Base-by-base conservation (phyloP, 306 rosid species). In the Castanea mollissima region DNA sequence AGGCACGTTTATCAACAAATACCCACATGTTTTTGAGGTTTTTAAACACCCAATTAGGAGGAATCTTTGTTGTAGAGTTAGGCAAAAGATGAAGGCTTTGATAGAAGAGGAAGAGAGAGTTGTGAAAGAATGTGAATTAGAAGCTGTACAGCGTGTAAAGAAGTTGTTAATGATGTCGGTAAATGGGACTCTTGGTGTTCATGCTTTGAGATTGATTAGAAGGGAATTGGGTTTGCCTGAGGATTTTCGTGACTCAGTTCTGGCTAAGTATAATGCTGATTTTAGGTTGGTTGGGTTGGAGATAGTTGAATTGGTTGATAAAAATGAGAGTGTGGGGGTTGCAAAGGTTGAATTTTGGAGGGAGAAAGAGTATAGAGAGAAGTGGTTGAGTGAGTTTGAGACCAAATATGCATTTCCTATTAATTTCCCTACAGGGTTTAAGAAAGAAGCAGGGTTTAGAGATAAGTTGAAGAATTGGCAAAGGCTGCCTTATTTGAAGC, bases 321-420 rank as follows among this genome's bases (percentile, higher is more conserved):
- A 83, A 71, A 88, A 84, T 65, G 88, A 80, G 76, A 81, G 85
- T 23, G 75, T 74, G 74, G 88, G 70, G 2, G 69, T 75, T 57
- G 92, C 93, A 10, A 71, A 76, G 41, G 80, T 90, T 62, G 95
- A 89, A 86, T 69, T 73, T 56, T 91, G 97, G 95, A 87, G 95
- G 83, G 89, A 91, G 80, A 82, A 62, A 75, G 98, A 91, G 82
- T 91, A 83, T 27, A 83, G 56, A 74, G 95, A 93, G 85, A 91
- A 93, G 73, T 93, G 98, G 97, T 81, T 93, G 79, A 91, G 95
- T 78, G 97, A 91, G 57, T 89, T 88, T 52, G 95, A 93, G 85
- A 88, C 90, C 0, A 86, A 79, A 79, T 87, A 85, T 74, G 92
- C 95, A 16, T 93, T 91, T 85, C 97, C 95, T 3, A 74, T 89